Evolutionary conservation across 169 alveolate species (phyloP).

Genomic region (Cryptosporidium ryanae): DNA sequence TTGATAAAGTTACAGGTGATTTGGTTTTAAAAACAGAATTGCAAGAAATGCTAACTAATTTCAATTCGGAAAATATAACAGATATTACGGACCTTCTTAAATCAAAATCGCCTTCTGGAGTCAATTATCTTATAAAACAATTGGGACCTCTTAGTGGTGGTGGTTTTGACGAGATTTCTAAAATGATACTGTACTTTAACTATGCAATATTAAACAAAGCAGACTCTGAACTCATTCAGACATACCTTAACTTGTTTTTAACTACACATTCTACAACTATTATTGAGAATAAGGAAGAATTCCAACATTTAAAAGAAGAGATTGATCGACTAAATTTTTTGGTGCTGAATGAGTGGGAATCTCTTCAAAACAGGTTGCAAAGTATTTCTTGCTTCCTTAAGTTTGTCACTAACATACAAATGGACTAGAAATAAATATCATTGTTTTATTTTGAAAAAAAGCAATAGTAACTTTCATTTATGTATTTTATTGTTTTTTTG

Average conservation of each 20-base stretch:
- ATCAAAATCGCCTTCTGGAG: constrained; percentile 73
- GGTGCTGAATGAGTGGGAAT: constrained; percentile 43
- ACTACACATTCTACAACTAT: constrained; percentile 34
- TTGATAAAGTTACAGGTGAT: not conserved
- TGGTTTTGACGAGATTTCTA: constrained; percentile 16
- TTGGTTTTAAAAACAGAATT: constrained; percentile 35
- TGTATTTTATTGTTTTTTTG: not conserved
- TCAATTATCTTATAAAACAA: constrained; percentile 45
- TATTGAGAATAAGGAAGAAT: constrained; percentile 27
- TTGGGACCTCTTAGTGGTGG: constrained; percentile 72
- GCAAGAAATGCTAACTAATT: constrained; percentile 1
- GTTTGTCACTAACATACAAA: constrained; percentile 62
- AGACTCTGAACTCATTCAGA: constrained; percentile 57
- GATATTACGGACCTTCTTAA: constrained; percentile 38
- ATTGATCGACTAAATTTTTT: constrained; percentile 13
- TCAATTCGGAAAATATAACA: not conserved
- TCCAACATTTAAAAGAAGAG: not conserved
- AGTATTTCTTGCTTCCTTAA: constrained; percentile 65
- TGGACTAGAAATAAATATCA: constrained; percentile 30
- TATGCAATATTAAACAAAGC: constrained; percentile 14
- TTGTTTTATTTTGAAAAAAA: not conserved
- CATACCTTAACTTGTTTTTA: constrained; percentile 37
- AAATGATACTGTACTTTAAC: constrained; percentile 44
- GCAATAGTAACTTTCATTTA: not conserved
- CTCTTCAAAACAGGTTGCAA: constrained; percentile 43